Conservation (phyloP, 73 alveolate species). For the Urostyla sp. region DNA sequence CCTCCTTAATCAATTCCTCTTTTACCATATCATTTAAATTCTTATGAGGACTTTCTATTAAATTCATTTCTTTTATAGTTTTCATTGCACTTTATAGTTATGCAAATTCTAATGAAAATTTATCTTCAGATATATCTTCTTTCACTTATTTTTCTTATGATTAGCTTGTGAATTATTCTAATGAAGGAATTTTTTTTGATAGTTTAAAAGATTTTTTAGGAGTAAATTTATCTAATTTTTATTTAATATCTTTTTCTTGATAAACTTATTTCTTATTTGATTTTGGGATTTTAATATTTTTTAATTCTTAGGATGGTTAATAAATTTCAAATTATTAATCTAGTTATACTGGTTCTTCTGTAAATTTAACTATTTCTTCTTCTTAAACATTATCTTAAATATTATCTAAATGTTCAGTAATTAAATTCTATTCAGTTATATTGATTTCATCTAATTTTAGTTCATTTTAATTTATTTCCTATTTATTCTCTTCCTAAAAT, state of each 20-base stretch:
- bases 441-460: neutral
- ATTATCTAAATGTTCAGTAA: neutral
- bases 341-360: neutral
- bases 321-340: neutral
- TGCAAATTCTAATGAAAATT: neutral
- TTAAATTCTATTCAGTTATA: neutral
- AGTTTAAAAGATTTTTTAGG: constrained; percentile 10
- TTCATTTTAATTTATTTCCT: constrained; percentile 2
- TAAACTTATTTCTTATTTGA: neutral
- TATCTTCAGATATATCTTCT: neutral
- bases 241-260: neutral
- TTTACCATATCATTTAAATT: neutral
- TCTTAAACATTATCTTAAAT: neutral
- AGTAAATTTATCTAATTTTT: neutral
- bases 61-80: constrained; percentile 37
- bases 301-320: neutral
- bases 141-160: neutral
- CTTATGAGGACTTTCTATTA: neutral
- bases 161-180: constrained; percentile 5
- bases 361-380: neutral
- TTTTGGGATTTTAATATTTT: neutral
- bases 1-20: neutral
- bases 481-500: no score
- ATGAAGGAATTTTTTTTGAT: constrained; percentile 3
- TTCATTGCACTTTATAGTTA: constrained; percentile 25